phyloP scores from a whole-genome alignment of 768 basidiomycete genomes.

The Podaxis mareebaensis region DNA sequence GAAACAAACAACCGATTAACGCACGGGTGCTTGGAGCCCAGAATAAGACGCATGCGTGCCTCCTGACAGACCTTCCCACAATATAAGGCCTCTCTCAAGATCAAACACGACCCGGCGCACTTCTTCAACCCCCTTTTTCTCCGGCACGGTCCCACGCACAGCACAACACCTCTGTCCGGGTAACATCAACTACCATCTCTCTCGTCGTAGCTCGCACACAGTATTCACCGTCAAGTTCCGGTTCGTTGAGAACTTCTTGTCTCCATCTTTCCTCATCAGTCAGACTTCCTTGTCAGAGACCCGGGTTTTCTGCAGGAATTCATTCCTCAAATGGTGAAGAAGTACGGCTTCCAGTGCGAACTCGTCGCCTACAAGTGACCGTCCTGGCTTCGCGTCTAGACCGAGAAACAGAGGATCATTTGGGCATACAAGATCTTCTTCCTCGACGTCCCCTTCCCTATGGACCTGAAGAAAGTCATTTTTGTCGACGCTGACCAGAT shows the following conservation, averaged over 20 bases:
- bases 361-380: constrained; percentile 99
- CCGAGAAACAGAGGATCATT: constrained; percentile 97
- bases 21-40: no score
- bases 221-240: constrained; percentile 88
- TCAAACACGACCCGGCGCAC: constrained; percentile 6
- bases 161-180: no score
- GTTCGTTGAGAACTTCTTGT: constrained; percentile 99
- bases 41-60: not conserved
- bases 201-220: not conserved
- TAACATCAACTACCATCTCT: not conserved
- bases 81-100: not conserved
- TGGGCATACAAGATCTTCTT: constrained; percentile 99
- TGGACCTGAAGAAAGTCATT: constrained; percentile 98
- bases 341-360: constrained; percentile 95
- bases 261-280: constrained; percentile 90
- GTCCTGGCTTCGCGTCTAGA: constrained; percentile 94
- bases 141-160: no score
- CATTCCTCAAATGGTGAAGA: constrained; percentile 87
- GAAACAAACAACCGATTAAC: no score
- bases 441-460: constrained; percentile 97
- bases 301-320: constrained; percentile 65
- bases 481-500: constrained; percentile 99
- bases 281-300: not conserved
- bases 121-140: not conserved
- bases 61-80: not conserved